Evolutionary conservation across 1,284 basidiomycete genomes (phyloP).

Genomic region (Tylopilus orsonianus): DNA sequence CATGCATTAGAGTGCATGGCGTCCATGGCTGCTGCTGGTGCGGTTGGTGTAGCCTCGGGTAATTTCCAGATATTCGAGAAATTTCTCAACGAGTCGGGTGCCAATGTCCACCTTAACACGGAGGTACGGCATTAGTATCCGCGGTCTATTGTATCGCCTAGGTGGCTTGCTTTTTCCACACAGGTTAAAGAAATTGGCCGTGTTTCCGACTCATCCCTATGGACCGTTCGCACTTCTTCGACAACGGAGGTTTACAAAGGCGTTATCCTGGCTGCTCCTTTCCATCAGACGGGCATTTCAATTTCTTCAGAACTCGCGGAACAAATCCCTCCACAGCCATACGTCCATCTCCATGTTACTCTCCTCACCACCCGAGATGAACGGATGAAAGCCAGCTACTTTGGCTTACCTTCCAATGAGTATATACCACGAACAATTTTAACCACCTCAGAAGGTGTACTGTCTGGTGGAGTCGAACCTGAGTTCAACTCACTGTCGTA

Average conservation of each 20-base stretch:
- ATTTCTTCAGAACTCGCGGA: slow-evolving; percentile 47
- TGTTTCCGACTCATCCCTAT: slow-evolving; percentile 39
- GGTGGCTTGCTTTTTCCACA: background rate
- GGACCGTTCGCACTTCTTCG: slow-evolving; percentile 48
- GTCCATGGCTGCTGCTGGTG: slow-evolving; percentile 74
- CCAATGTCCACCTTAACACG: slow-evolving; percentile 68
- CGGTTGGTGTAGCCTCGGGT: slow-evolving; percentile 71
- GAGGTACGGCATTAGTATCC: slow-evolving; percentile 43
- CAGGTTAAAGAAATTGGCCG: slow-evolving; percentile 55
- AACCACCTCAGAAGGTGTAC: slow-evolving; percentile 64
- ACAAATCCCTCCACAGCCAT: slow-evolving; percentile 66
- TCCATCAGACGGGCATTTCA: slow-evolving; percentile 59
- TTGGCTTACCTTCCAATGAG: slow-evolving; percentile 51
- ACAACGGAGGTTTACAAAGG: slow-evolving; percentile 56
- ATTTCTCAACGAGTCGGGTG: slow-evolving; percentile 72
- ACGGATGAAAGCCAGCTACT: slow-evolving; percentile 67
- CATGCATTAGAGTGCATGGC: slow-evolving; percentile 79
- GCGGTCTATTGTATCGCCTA: background rate
- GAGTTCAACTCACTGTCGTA: slow-evolving; percentile 92
- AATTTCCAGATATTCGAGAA: slow-evolving; percentile 86
- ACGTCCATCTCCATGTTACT: slow-evolving; percentile 87
- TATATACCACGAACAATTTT: slow-evolving; percentile 68
- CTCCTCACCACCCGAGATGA: slow-evolving; percentile 77
- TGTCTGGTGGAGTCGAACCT: slow-evolving; percentile 54
- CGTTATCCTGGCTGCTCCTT: slow-evolving; percentile 78